These are phyloP conservation scores for Aureobasidium sp. DNA, from an alignment of 2,329 filamentous ascomycete genomes.

Conservation along the genomic window DNA sequence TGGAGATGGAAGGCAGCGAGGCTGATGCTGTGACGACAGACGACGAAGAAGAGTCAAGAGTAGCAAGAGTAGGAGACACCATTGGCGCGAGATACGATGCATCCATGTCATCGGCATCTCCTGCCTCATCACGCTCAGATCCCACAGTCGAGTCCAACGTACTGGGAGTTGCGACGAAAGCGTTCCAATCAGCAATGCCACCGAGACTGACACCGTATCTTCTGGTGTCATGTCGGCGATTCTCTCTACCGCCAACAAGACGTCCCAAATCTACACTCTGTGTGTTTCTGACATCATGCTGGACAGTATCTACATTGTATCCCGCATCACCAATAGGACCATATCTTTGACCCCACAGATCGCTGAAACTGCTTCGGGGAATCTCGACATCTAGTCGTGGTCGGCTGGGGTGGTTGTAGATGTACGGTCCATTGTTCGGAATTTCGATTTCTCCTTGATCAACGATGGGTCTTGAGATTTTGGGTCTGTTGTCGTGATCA, in stretches of 20 bases:
- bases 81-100: not conserved
- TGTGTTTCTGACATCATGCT: not conserved
- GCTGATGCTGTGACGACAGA: not conserved
- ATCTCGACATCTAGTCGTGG: not conserved
- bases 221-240: not conserved
- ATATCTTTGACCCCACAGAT: constrained; percentile 6
- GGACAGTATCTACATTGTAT: not conserved
- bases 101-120: not conserved
- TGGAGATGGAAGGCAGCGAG: not conserved
- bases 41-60: not conserved
- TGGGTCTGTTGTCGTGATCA: not conserved
- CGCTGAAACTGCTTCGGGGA: constrained; percentile 8
- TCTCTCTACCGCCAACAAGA: not conserved
- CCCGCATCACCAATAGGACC: not conserved
- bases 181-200: not conserved
- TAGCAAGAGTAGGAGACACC: not conserved
- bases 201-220: not conserved
- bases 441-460: not conserved
- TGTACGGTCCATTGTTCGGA: not conserved
- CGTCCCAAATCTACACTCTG: not conserved
- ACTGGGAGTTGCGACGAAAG: not conserved
- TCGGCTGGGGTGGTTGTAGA: constrained; percentile 6
- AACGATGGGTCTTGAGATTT: not conserved
- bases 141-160: not conserved
- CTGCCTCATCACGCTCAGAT: not conserved